Percentiles rank a stretch among this genome's conserved stretches.
Evolutionary conservation across 352 stramenopile species (phyloP).

Genomic region (Phytopythium kandeliae): DNA sequence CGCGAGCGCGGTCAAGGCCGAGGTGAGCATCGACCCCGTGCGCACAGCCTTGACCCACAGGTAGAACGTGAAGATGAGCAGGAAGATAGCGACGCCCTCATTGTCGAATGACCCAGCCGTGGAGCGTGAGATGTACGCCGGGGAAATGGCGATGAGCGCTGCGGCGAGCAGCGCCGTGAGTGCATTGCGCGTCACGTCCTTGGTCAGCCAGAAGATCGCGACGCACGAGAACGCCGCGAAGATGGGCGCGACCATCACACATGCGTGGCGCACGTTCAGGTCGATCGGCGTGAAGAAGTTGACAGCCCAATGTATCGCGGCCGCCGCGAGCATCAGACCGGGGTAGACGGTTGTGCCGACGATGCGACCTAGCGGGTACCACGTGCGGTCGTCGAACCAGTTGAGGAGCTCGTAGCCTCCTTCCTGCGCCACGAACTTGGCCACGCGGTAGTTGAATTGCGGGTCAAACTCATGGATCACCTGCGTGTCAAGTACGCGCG

Average conservation of each 20-base stretch:
- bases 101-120: slow-evolving; percentile 99
- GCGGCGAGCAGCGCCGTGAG: slow-evolving; percentile 85
- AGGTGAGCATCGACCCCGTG: slow-evolving; percentile 73
- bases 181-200: slow-evolving; percentile 56
- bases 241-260: slow-evolving; percentile 86
- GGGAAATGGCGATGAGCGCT: slow-evolving; percentile 93
- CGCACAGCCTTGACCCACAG: slow-evolving; percentile 89
- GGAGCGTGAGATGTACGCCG: slow-evolving; percentile 96
- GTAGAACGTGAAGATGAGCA: slow-evolving; percentile 97
- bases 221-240: slow-evolving; percentile 85
- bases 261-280: slow-evolving; percentile 77
- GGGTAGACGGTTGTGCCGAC: slow-evolving; percentile 93
- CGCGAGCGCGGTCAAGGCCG: slow-evolving; percentile 54
- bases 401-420: slow-evolving; percentile 92
- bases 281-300: slow-evolving; percentile 14
- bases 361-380: slow-evolving; percentile 91
- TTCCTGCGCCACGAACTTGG: slow-evolving; percentile 91
- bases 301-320: slow-evolving; percentile 64
- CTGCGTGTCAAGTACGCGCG: slow-evolving; percentile 11
- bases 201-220: slow-evolving; percentile 86
- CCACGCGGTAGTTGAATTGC: slow-evolving; percentile 99
- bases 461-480: slow-evolving; percentile 93
- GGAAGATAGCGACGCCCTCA: slow-evolving; percentile 97
- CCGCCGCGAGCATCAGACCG: slow-evolving; percentile 86
- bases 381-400: slow-evolving; percentile 98